Evolutionary conservation across 176 grass and related monocot species (phyloP).

Genomic region (barley (Hordeum vulgare)): DNA sequence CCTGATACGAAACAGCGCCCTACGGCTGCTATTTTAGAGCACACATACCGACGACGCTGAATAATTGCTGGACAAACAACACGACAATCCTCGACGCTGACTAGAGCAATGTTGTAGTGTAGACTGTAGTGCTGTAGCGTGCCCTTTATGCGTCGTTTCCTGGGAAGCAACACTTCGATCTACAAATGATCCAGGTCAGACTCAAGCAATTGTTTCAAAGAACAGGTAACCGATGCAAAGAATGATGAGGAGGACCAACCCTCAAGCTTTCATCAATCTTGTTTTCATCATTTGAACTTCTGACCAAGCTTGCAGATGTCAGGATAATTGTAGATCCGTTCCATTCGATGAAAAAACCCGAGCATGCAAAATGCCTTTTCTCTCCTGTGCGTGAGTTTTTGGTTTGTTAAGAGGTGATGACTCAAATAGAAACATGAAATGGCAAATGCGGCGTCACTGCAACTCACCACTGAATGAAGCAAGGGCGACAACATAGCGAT

Average conservation of each 20-base stretch:
- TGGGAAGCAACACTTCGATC: background rate
- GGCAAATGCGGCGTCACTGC: background rate
- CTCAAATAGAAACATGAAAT: background rate
- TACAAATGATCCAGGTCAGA: background rate
- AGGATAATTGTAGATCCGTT: background rate
- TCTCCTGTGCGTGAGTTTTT: background rate
- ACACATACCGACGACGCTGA: background rate
- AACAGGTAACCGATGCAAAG: background rate
- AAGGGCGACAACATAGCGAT: background rate
- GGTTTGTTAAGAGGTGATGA: background rate
- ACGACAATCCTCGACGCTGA: background rate
- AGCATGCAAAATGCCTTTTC: background rate
- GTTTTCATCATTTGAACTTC: background rate
- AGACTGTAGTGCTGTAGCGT: background rate
- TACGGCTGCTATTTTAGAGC: background rate
- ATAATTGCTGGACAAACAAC: background rate
- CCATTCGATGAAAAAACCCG: background rate
- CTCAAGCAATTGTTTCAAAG: background rate
- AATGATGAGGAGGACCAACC: background rate
- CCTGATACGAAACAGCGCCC: background rate
- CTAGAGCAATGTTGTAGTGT: slow-evolving; percentile 4
- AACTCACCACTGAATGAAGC: slow-evolving; percentile 8
- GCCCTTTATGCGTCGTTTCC: background rate
- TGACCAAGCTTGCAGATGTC: background rate
- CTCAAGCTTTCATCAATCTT: background rate